These are phyloP conservation scores for Oenanthe javanica DNA, from an alignment of 140 eudicot species.

Conservation along the genomic window DNA sequence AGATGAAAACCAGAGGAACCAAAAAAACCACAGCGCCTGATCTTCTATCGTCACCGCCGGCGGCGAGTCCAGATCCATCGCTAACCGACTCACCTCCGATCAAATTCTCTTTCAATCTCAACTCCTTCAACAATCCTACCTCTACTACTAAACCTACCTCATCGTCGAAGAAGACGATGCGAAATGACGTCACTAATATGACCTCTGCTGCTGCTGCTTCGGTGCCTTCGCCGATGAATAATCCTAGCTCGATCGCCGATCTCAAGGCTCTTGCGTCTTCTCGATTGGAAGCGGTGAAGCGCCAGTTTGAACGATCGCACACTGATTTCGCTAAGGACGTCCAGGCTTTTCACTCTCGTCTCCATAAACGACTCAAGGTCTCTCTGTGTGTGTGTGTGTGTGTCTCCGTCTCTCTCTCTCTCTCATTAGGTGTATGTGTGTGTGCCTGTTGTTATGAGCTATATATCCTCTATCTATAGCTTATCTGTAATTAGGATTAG, in stretches of 20 bases:
- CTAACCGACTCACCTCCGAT: slow-evolving; percentile 44
- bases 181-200: slow-evolving; percentile 7
- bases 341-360: slow-evolving; percentile 51
- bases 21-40: slow-evolving; percentile 40
- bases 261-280: slow-evolving; percentile 53
- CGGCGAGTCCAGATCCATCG: slow-evolving; percentile 27
- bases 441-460: not conserved
- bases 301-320: slow-evolving; percentile 59
- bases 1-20: slow-evolving; percentile 38
- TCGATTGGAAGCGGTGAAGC: slow-evolving; percentile 47
- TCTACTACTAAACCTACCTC: slow-evolving; percentile 1
- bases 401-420: not conserved
- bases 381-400: not conserved
- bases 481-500: too few relatives aligned
- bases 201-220: slow-evolving; percentile 18
- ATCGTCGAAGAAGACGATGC: slow-evolving; percentile 33
- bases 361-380: slow-evolving; percentile 67
- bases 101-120: slow-evolving; percentile 48
- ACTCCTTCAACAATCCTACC: slow-evolving; percentile 23
- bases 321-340: slow-evolving; percentile 47
- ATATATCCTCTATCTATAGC: too few relatives aligned
- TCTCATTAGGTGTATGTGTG: not conserved
- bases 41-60: slow-evolving; percentile 17
- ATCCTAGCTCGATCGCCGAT: slow-evolving; percentile 40
- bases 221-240: slow-evolving; percentile 24